Evolutionary conservation across 2,329 filamentous ascomycete species (phyloP), one percentile per base, ranked within the genome.

Genomic region (Xylaria sp.): DNA sequence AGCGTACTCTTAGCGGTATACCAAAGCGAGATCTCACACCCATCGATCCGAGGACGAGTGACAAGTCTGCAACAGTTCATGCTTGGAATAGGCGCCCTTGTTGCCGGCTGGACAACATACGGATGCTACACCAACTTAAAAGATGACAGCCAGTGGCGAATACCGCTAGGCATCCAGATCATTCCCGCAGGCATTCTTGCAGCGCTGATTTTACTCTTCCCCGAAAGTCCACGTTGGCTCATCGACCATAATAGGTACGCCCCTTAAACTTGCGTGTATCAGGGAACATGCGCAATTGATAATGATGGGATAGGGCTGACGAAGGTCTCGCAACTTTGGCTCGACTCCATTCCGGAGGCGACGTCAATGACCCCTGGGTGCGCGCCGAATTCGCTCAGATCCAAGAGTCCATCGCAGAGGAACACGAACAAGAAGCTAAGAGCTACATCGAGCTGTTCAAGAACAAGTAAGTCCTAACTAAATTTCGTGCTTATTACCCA

Each of bases 1-100:
- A 3, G 36, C 8, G 28, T 15, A 12, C 25, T 12, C 13, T 28
- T 20, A 77, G 75, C 92, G 1, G 80, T 94, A 0, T 95, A 94
- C 78, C 92, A 94, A 77, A 92, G 91, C 25, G 93, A 96, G 76
- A 85, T 95, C 28, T 90, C 91, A 3, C 93, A 95, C 77, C 93
- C 93, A 1, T 87, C 86, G 67, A 95, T 95, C 75, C 88, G 93
- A 78, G 93, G 92, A 13, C 84, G 90, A 71, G 86, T 96, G 39
- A 94, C 92, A 0, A 87, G 89, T 36, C 83, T 95, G 3, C 92
- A 94, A 78, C 92, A 94, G 75, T 94, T 94, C 77, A 94, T 94
- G 92, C 79, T 95, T 61, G 92, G 92, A 0, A 87, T 95, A 33
- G 93, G 93, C 66, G 83, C 91, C 18, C 85, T 96, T 1, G 81